Conservation (phyloP, 176 grass and related monocot species). For the Triticum timopheevii region DNA sequence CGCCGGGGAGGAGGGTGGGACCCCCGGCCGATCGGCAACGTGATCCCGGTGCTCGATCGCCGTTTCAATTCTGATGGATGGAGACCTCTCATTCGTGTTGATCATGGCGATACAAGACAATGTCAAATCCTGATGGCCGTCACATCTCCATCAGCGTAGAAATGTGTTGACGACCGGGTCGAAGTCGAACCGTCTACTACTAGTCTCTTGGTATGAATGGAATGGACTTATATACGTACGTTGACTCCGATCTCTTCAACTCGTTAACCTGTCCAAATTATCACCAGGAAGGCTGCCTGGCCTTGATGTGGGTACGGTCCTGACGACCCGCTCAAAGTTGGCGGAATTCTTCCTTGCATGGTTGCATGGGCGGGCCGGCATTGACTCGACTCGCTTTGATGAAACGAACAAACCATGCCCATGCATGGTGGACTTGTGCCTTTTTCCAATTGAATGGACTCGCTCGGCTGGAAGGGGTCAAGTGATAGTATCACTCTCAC, state of each 20-base stretch:
- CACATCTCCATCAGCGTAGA: neutral
- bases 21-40: conserved; percentile 4
- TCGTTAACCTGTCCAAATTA: neutral
- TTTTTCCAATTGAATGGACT: neutral
- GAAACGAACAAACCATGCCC: too few relatives aligned
- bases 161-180: neutral
- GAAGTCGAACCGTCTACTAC: too few relatives aligned
- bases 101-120: neutral
- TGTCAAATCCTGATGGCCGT: neutral
- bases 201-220: neutral
- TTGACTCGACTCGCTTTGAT: conserved; percentile 39
- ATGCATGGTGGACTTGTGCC: too few relatives aligned
- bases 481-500: neutral
- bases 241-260: neutral
- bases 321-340: conserved; percentile 11
- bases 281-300: neutral
- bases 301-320: neutral
- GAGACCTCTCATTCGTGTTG: neutral
- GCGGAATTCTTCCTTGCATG: neutral
- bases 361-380: neutral
- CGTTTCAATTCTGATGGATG: neutral
- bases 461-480: conserved; percentile 22
- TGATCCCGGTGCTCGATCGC: conserved; percentile 23
- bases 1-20: neutral
- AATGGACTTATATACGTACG: neutral